A percentile compares a stretch with the other conserved stretches of the same genome.
Evolutionary conservation across 2,329 filamentous ascomycete species (phyloP).

Genomic region (Ophiostoma perfectum): DNA sequence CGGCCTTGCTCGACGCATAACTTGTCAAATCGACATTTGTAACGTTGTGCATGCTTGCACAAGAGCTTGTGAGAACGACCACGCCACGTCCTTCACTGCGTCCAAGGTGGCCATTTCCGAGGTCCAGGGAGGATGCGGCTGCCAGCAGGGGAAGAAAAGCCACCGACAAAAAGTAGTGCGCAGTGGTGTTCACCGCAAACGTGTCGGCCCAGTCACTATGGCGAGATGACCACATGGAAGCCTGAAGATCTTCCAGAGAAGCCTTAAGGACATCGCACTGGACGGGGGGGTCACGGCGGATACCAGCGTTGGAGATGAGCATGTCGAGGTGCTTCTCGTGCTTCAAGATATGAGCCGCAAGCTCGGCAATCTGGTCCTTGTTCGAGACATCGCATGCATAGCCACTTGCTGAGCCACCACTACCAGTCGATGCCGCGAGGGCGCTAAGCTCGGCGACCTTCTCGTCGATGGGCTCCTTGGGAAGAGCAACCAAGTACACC

Average conservation of each 20-base stretch:
- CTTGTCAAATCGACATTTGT: conserved; percentile 50
- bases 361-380: conserved; percentile 52
- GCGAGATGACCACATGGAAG: conserved; percentile 59
- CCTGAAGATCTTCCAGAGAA: conserved; percentile 25
- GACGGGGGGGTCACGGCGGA: conserved; percentile 22
- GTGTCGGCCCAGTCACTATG: conserved; percentile 55
- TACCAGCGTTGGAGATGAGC: conserved; percentile 24
- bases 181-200: conserved; percentile 71
- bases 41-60: conserved; percentile 30
- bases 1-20: conserved; percentile 48
- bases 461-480: conserved; percentile 56
- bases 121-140: conserved; percentile 36
- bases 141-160: conserved; percentile 59
- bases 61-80: conserved; percentile 42
- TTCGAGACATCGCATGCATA: conserved; percentile 54
- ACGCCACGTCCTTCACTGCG: conserved; percentile 24
- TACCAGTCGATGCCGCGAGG: conserved; percentile 39
- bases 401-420: conserved; percentile 33
- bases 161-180: conserved; percentile 59
- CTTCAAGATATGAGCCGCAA: conserved; percentile 52
- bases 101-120: not conserved
- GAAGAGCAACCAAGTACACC: conserved; percentile 65
- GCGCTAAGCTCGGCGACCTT: conserved; percentile 55
- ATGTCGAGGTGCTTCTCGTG: conserved; percentile 48
- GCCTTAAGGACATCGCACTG: conserved; percentile 23